phyloP scores from a whole-genome alignment of 2,329 filamentous ascomycete genomes.

The Knoxdaviesia proteae region DNA sequence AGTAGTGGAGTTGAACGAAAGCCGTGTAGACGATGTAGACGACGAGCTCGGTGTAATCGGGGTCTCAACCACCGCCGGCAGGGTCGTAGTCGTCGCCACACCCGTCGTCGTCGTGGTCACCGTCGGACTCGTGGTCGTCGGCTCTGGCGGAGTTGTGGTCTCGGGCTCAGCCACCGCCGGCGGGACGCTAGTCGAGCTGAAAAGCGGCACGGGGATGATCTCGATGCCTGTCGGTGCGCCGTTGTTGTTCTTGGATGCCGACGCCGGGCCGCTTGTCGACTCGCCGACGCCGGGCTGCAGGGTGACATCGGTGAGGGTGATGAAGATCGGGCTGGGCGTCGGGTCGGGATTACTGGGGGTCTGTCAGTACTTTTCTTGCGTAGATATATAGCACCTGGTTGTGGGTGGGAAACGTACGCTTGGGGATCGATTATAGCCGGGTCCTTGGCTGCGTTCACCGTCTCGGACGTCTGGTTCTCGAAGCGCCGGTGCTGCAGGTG shows the following conservation, averaged over 20 bases:
- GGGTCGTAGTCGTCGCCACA: not conserved
- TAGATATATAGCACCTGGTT: not conserved
- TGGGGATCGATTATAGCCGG: not conserved
- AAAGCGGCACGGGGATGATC: too few relatives aligned
- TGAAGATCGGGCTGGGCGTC: constrained; percentile 4
- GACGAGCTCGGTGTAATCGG: too few relatives aligned
- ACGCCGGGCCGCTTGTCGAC: not conserved
- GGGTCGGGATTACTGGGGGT: not conserved
- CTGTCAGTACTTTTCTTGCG: not conserved
- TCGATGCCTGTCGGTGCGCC: not conserved
- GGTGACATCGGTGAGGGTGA: not conserved
- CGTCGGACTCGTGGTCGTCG: not conserved
- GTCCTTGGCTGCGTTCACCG: not conserved
- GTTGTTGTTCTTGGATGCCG: not conserved
- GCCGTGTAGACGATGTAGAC: too few relatives aligned
- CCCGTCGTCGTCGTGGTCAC: not conserved
- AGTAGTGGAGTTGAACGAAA: not conserved
- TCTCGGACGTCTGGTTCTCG: not conserved
- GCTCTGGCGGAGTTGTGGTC: too few relatives aligned
- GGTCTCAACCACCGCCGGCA: too few relatives aligned
- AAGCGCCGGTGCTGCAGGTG: too few relatives aligned
- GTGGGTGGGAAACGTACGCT: not conserved
- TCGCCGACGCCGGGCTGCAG: not conserved
- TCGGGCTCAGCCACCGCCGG: too few relatives aligned
- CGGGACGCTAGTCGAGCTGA: too few relatives aligned